Conservation (phyloP, 345 rosid species). For the Rhodamnia rubescens region DNA sequence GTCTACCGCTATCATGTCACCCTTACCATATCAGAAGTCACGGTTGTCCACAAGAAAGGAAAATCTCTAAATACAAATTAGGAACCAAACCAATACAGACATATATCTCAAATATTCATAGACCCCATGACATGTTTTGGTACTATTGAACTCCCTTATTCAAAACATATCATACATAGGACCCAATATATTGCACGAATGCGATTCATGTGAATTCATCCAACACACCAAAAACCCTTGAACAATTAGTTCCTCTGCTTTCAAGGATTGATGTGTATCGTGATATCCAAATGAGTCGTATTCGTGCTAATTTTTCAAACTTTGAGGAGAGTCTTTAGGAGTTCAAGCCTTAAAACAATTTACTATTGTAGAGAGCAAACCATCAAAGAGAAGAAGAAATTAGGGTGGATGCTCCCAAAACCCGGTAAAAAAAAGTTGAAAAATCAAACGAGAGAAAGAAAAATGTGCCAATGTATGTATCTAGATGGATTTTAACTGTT, state of each 20-base stretch:
- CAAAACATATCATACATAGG: background rate
- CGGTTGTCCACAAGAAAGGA: background rate
- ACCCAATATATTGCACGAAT: background rate
- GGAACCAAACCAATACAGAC: background rate
- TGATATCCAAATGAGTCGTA: background rate
- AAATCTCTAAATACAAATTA: background rate
- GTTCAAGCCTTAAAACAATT: background rate
- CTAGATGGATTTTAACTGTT: background rate
- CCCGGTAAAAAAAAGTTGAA: background rate
- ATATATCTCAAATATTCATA: background rate
- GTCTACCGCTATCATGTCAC: background rate
- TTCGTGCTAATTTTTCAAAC: background rate
- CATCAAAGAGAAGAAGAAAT: background rate
- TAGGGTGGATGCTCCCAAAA: background rate
- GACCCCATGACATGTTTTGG: background rate
- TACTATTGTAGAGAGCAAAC: background rate
- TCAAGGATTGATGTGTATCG: background rate
- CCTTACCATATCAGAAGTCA: background rate
- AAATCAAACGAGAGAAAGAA: background rate
- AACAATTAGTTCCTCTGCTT: background rate
- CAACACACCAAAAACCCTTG: background rate
- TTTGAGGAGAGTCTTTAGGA: background rate
- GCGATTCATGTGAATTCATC: background rate
- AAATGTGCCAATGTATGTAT: background rate
- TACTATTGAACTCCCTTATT: background rate